phyloP scores from a whole-genome alignment of 148 eudicot genomes.

The Camellia granthamiana region DNA sequence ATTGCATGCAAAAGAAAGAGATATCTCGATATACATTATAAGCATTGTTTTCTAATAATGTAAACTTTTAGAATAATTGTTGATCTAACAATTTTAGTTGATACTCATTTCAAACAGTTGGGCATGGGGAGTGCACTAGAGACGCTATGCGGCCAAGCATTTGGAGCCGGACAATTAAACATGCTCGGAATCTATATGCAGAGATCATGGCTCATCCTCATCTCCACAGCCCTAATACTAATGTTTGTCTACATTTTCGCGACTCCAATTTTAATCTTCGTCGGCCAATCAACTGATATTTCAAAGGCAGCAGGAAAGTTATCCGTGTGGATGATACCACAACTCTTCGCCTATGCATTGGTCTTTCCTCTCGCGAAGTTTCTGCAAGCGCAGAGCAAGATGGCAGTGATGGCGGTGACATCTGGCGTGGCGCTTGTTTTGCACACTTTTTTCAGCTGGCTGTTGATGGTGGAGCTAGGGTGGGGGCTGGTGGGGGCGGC shows the following conservation, averaged over 20 bases:
- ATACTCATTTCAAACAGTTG: constrained; percentile 10
- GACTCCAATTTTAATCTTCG: constrained; percentile 1
- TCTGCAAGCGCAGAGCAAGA: constrained; percentile 43
- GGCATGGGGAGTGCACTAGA: constrained; percentile 45
- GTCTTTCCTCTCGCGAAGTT: constrained; percentile 37
- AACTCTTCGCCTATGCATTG: constrained; percentile 36
- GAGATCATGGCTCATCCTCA: constrained; percentile 36
- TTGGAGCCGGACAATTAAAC: constrained; percentile 27
- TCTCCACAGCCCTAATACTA: background rate
- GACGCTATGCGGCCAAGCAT: constrained; percentile 40
- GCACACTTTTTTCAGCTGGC: constrained; percentile 36
- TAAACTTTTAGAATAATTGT: no score
- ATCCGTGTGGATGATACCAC: constrained; percentile 42
- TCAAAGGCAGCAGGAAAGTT: constrained; percentile 29
- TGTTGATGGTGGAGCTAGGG: constrained; percentile 36
- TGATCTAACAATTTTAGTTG: no score
- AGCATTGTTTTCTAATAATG: no score
- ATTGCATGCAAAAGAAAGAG: no score
- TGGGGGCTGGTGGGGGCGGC: constrained; percentile 44
- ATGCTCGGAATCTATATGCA: constrained; percentile 37
- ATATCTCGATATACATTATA: no score
- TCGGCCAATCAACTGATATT: constrained; percentile 30
- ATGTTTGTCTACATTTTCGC: constrained; percentile 27
- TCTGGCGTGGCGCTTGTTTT: constrained; percentile 22
- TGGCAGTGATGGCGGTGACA: constrained; percentile 39